Conservation (phyloP, 202 grass and related monocot species). For the Saccharum hybrid region DNA sequence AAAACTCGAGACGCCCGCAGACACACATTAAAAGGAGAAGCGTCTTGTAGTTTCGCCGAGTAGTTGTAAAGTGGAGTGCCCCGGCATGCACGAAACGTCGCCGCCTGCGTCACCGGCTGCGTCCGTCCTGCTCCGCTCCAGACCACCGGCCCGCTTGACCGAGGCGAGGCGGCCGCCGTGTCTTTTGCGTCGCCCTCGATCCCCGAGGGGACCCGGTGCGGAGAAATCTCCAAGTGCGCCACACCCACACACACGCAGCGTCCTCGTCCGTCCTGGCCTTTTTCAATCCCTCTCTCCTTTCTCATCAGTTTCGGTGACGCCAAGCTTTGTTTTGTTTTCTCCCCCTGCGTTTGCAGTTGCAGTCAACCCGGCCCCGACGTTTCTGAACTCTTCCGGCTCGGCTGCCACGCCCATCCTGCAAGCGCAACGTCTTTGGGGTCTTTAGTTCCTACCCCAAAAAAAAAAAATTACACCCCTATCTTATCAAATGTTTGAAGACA, state of each 20-base stretch:
- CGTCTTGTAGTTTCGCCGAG: background rate
- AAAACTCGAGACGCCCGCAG: slow-evolving; percentile 13
- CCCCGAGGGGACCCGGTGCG: background rate
- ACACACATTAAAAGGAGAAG: background rate
- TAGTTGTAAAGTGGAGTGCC: background rate
- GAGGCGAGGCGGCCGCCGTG: background rate
- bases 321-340: background rate
- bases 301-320: background rate
- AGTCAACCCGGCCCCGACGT: slow-evolving; percentile 7
- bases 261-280: background rate
- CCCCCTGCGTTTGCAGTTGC: background rate
- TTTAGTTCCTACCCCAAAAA: too few relatives aligned
- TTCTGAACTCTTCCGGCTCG: background rate
- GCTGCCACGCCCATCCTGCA: background rate
- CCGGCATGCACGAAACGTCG: slow-evolving; percentile 36
- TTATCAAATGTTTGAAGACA: too few relatives aligned
- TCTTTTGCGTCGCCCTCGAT: background rate
- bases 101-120: too few relatives aligned
- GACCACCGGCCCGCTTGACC: background rate
- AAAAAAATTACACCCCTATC: too few relatives aligned
- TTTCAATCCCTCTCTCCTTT: background rate
- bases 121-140: background rate
- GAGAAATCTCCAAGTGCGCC: background rate
- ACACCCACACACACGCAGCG: too few relatives aligned
- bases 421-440: slow-evolving; percentile 34